Evolutionary conservation across 2,329 filamentous ascomycete genomes (phyloP).

Genomic region (Emericellopsis atlantica): DNA sequence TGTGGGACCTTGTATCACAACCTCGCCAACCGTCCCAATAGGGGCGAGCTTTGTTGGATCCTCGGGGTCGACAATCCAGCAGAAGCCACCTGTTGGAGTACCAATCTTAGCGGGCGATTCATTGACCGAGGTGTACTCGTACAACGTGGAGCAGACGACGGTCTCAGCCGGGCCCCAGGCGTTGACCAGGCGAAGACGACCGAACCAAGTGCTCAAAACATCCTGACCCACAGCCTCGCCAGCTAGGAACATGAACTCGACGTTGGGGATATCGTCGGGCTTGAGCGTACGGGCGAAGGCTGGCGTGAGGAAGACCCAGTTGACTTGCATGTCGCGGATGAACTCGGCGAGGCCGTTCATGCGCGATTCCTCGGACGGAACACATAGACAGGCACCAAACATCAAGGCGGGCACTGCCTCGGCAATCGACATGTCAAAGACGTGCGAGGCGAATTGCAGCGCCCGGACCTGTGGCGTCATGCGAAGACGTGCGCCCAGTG

Average conservation of each 20-base stretch:
- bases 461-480: slow-evolving; percentile 9
- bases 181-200: slow-evolving; percentile 2
- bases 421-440: slow-evolving; percentile 2
- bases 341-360: slow-evolving; percentile 1
- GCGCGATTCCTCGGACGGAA: slow-evolving; percentile 2
- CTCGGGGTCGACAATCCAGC: slow-evolving; percentile 3
- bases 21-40: slow-evolving; percentile 2
- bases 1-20: slow-evolving; percentile 3
- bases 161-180: slow-evolving; percentile 1
- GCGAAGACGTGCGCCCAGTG: slow-evolving; percentile 7
- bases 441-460: slow-evolving; percentile 3
- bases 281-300: slow-evolving; percentile 3
- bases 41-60: slow-evolving; percentile 1
- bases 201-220: slow-evolving; percentile 3
- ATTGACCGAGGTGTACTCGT: slow-evolving; percentile 1
- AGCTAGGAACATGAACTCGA: slow-evolving; percentile 3
- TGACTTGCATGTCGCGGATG: slow-evolving; percentile 2
- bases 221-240: slow-evolving; percentile 5
- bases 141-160: slow-evolving; percentile 2
- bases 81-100: slow-evolving; percentile 1
- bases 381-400: slow-evolving; percentile 2
- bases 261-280: slow-evolving; percentile 2
- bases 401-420: slow-evolving; percentile 2
- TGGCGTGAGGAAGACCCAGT: slow-evolving; percentile 5
- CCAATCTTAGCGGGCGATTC: slow-evolving; percentile 2